Conservation (phyloP, 1,139 yeast species). For the Pichia sp. region DNA sequence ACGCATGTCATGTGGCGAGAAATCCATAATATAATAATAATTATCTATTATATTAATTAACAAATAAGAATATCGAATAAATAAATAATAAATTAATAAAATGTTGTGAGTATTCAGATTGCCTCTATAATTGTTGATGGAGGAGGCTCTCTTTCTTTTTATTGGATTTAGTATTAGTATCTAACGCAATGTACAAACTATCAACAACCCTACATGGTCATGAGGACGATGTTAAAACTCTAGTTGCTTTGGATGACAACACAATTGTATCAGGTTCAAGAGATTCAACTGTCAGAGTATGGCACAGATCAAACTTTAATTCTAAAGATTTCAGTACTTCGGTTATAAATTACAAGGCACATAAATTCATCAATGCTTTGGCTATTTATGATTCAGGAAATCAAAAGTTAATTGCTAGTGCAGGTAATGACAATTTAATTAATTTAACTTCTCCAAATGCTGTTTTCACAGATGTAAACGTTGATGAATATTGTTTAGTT, state of each 20-base stretch:
- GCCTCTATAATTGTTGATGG: too few relatives aligned
- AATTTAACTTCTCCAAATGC: slow-evolving; percentile 35
- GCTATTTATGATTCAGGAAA: slow-evolving; percentile 35
- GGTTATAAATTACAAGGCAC: slow-evolving; percentile 42
- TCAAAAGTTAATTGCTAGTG: slow-evolving; percentile 49
- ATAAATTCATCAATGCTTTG: slow-evolving; percentile 63
- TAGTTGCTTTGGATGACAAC: slow-evolving; percentile 41
- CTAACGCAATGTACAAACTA: slow-evolving; percentile 29
- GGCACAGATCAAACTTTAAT: slow-evolving; percentile 37
- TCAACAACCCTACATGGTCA: slow-evolving; percentile 66
- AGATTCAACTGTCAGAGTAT: slow-evolving; percentile 68
- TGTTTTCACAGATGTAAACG: slow-evolving; percentile 26
- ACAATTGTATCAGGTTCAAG: slow-evolving; percentile 68
- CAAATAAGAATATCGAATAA: too few relatives aligned
- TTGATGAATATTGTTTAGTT: slow-evolving; percentile 34
- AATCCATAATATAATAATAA: too few relatives aligned
- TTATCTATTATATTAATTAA: too few relatives aligned
- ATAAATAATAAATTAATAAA: too few relatives aligned
- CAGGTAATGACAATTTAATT: slow-evolving; percentile 69
- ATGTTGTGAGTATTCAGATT: too few relatives aligned
- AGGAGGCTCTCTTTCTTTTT: too few relatives aligned
- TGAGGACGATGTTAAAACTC: slow-evolving; percentile 66
- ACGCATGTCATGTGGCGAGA: too few relatives aligned
- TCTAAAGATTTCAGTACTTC: slow-evolving; percentile 33
- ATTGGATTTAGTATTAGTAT: too few relatives aligned